Percentiles rank a stretch among this genome's conserved stretches.
These are phyloP conservation scores for Jatropha curcas DNA, from an alignment of 345 rosid species.

Conservation along the genomic window DNA sequence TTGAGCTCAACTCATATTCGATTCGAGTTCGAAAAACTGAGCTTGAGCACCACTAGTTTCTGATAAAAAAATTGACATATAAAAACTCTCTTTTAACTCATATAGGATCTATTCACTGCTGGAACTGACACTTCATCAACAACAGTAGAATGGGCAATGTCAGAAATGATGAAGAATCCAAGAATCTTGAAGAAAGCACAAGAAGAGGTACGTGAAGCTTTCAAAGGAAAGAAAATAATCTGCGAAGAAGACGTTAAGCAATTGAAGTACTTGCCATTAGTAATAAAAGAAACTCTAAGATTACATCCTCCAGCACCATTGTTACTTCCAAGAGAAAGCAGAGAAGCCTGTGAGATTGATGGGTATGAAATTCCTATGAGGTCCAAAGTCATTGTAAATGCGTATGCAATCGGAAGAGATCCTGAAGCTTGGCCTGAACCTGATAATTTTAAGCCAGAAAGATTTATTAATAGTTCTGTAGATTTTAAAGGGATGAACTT, in stretches of 20 bases:
- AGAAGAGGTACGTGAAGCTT: slow-evolving; percentile 5
- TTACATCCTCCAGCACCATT: slow-evolving; percentile 21
- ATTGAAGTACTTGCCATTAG: slow-evolving; percentile 5
- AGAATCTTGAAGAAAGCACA: slow-evolving; percentile 20
- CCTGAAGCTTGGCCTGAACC: slow-evolving; percentile 5
- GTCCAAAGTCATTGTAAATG: slow-evolving; percentile 18
- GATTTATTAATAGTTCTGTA: not conserved
- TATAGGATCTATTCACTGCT: slow-evolving; percentile 16
- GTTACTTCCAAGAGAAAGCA: slow-evolving; percentile 20
- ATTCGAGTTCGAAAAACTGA: no score
- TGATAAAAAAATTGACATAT: not conserved
- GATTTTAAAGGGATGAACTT: slow-evolving; percentile 22
- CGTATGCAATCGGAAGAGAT: slow-evolving; percentile 17
- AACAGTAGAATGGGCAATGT: slow-evolving; percentile 21
- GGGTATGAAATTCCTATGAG: slow-evolving; percentile 11
- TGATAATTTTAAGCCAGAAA: slow-evolving; percentile 14
- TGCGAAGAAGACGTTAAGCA: slow-evolving; percentile 16
- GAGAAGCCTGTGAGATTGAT: slow-evolving; percentile 11
- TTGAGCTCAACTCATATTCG: no score
- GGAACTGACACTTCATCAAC: slow-evolving; percentile 22
- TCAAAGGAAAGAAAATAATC: slow-evolving; percentile 16
- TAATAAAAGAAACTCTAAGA: slow-evolving; percentile 23
- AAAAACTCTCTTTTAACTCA: no score
- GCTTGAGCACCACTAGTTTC: no score
- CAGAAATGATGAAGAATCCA: slow-evolving; percentile 22